These are phyloP conservation scores for Penicillium turbatum DNA, from an alignment of 495 filamentous ascomycete species.

Conservation along the genomic window DNA sequence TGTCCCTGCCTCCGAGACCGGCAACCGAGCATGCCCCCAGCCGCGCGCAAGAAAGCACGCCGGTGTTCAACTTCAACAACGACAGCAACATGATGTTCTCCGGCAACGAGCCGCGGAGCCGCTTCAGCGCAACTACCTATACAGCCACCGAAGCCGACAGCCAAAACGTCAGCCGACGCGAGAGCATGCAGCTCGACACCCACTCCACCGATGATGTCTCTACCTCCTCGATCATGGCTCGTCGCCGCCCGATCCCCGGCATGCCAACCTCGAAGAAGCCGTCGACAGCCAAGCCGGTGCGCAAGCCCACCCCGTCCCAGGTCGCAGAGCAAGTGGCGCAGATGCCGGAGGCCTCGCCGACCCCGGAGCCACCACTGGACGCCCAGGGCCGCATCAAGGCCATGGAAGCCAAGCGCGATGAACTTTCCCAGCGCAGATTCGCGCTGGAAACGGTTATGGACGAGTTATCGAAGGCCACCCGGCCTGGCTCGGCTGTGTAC, in stretches of 20 bases:
- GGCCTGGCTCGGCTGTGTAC: slow-evolving; percentile 54
- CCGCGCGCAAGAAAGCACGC: neutral
- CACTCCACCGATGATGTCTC: slow-evolving; percentile 31
- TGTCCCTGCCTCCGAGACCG: slow-evolving; percentile 9
- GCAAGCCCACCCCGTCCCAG: slow-evolving; percentile 53
- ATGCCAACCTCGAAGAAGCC: slow-evolving; percentile 39
- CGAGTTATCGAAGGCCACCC: slow-evolving; percentile 62
- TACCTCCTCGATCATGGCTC: slow-evolving; percentile 42
- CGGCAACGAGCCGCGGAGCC: slow-evolving; percentile 53
- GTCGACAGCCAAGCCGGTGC: slow-evolving; percentile 36
- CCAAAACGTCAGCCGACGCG: slow-evolving; percentile 38
- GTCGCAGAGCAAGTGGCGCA: slow-evolving; percentile 43
- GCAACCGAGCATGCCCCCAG: slow-evolving; percentile 9
- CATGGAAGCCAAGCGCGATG: slow-evolving; percentile 62
- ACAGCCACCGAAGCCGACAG: slow-evolving; percentile 47
- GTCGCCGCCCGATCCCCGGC: slow-evolving; percentile 46
- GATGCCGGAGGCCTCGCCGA: slow-evolving; percentile 42
- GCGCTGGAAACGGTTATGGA: slow-evolving; percentile 69
- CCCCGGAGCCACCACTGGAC: slow-evolving; percentile 47
- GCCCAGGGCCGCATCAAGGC: slow-evolving; percentile 55
- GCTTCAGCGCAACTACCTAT: slow-evolving; percentile 71
- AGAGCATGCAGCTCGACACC: slow-evolving; percentile 33
- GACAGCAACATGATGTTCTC: slow-evolving; percentile 26
- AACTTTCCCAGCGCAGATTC: slow-evolving; percentile 59
- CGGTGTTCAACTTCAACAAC: slow-evolving; percentile 18